Base-by-base conservation (phyloP, 257 asterid species). In the Solanum lycopersicoides region DNA sequence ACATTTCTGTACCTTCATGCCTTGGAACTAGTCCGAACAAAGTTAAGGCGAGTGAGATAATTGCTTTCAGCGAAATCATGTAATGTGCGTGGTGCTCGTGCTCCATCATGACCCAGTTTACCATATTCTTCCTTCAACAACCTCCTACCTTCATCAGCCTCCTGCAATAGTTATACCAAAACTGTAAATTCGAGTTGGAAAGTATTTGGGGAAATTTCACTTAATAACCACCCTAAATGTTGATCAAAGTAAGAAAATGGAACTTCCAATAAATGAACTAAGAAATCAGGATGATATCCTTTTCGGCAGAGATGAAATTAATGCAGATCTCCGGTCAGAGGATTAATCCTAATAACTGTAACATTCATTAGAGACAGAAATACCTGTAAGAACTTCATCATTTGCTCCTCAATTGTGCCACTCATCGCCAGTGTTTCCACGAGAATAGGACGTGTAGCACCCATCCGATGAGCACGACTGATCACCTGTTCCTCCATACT, bases 401-500 rank as follows among this genome's bases (percentile, higher is more conserved):
- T 97, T 91, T 95, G 99, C 89, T 97, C 98, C 91, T 97, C 99
- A 56, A 97, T 94, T 83, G 99, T 95, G 90, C 99, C 96, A 60
- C 86, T 92, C 99, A 97, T 97, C 39, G 97, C 98, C 91, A 97
- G 89, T 72, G 98, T 97, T 89, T 97, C 99, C 66, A 97, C 99
- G 71, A 91, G 90, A 93, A 97, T 92, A 75, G 99, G 98, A 41
- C 98, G 95, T 68, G 90, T 91, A 45, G 99, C 99, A 90, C 99
- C 99, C 99, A 97, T 95, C 88, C 99, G 94, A 88, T 97, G 99
- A 88, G 99, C 99, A 73, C 99, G 98, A 92, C 99, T 97, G 82
- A 97, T 95, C 89, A 97, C 99, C 91, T 97, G 99, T 90, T 97
- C 99, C 93, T 97, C 99, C 99, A 95, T 91, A 91, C 99, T 97